Percentiles rank a stretch among this genome's conserved stretches.
Conservation (phyloP, 2,329 filamentous ascomycete species). For the Neonectria punicea region DNA sequence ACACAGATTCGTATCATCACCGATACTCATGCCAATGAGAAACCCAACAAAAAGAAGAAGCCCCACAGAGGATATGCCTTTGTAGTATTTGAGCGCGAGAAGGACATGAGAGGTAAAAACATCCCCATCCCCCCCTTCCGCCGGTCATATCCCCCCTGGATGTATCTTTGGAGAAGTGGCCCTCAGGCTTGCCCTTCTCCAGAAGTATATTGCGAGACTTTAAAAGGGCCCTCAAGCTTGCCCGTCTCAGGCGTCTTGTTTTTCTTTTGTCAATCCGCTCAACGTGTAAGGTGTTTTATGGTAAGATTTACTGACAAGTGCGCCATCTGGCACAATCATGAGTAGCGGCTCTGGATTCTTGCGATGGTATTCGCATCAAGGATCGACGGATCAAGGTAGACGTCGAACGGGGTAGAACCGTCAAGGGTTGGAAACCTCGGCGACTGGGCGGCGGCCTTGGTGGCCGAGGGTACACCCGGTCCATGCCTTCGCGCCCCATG, state of each 20-base stretch:
- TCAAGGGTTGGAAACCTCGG: slow-evolving; percentile 91
- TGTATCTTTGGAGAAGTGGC: slow-evolving; percentile 50
- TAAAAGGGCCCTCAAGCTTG: slow-evolving; percentile 65
- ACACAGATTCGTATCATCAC: slow-evolving; percentile 85
- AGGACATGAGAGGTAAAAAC: slow-evolving; percentile 97
- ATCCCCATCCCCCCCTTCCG: slow-evolving; percentile 47
- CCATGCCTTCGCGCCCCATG: slow-evolving; percentile 76
- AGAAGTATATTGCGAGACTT: slow-evolving; percentile 58
- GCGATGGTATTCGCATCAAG: slow-evolving; percentile 91
- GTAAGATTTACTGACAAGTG: slow-evolving; percentile 77
- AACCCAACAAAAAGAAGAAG: slow-evolving; percentile 82
- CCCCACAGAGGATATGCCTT: slow-evolving; percentile 93
- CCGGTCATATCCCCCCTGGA: slow-evolving; percentile 37
- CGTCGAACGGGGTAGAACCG: slow-evolving; percentile 93
- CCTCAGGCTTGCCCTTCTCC: slow-evolving; percentile 56
- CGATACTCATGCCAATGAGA: slow-evolving; percentile 76
- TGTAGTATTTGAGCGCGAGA: slow-evolving; percentile 95
- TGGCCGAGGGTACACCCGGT: slow-evolving; percentile 91
- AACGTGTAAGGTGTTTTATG: slow-evolving; percentile 48
- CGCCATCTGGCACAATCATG: slow-evolving; percentile 66
- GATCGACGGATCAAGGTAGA: slow-evolving; percentile 93
- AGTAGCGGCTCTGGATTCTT: slow-evolving; percentile 88
- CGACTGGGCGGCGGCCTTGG: slow-evolving; percentile 92
- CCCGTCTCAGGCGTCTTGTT: slow-evolving; percentile 56
- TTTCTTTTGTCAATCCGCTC: slow-evolving; percentile 37